Evolutionary conservation across 176 grass and related monocot species (phyloP).

Genomic region (Guadua angustifolia): DNA sequence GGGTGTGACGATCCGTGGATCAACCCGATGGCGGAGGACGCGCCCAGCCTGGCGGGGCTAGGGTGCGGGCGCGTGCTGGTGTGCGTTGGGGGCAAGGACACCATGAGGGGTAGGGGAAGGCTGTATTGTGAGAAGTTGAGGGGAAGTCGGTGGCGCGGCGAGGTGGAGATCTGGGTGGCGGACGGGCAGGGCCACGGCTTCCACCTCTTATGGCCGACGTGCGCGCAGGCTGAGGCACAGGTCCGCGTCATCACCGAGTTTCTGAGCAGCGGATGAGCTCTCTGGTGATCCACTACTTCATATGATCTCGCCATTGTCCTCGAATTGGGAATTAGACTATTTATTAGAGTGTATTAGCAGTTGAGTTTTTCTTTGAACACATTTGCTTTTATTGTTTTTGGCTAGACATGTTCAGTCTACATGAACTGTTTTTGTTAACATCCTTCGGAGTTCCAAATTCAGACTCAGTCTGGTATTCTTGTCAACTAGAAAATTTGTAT

Average conservation of each 20-base stretch:
- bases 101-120: slow-evolving; percentile 55
- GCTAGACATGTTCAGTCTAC: slow-evolving; percentile 7
- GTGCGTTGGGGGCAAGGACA: slow-evolving; percentile 53
- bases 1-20: slow-evolving; percentile 72
- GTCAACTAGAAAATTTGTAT: neutral
- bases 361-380: slow-evolving; percentile 16
- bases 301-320: neutral
- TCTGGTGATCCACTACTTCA: neutral
- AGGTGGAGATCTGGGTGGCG: slow-evolving; percentile 58
- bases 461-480: slow-evolving; percentile 12
- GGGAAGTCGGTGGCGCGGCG: slow-evolving; percentile 54
- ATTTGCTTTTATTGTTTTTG: slow-evolving; percentile 16
- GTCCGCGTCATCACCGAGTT: slow-evolving; percentile 43
- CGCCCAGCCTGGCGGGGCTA: slow-evolving; percentile 42
- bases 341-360: slow-evolving; percentile 13
- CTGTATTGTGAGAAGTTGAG: slow-evolving; percentile 59
- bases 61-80: slow-evolving; percentile 57
- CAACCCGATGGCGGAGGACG: slow-evolving; percentile 68
- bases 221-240: slow-evolving; percentile 35
- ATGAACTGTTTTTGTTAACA: neutral
- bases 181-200: slow-evolving; percentile 65
- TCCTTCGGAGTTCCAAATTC: neutral
- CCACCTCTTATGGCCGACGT: slow-evolving; percentile 37
- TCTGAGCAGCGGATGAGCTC: slow-evolving; percentile 39
- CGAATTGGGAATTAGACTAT: slow-evolving; percentile 9